Evolutionary conservation across 139 green algal species (phyloP), one percentile per base, ranked within the genome.

Genomic region (Chlamydomonas asymmetrica): DNA sequence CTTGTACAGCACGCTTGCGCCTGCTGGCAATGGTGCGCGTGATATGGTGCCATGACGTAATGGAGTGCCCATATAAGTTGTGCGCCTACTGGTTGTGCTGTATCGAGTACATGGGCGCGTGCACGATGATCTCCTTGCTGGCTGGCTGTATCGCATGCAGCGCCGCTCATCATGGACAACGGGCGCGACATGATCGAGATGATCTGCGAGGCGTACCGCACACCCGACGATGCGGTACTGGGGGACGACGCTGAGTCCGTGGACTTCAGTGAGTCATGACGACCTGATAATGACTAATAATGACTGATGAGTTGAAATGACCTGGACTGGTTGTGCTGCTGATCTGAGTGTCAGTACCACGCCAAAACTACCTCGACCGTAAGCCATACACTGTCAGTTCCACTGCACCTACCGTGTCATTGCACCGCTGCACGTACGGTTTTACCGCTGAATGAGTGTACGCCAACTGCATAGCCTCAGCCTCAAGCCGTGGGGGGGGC

Each of bases 161-260:
- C 78, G 2, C 80, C 78, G 0, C 63, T 91, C 1, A 64, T 88
- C 16, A 90, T 92, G 88, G 76, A 83, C 37, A 90, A 91, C 59
- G 89, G 88, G 0, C 66, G 64, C n/a, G 89, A 94, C 65, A 50
- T 93, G 31, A 57, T 93, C 20, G 80, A 90, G 54, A 88, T 94
- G 85, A 81, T 92, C 10, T 93, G 88, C 78, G 82, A 71, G n/a
- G 66, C 54, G 1, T 89, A 90, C 48, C 84, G 90, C 54, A 76
- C 74, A 0, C 66, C 76, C 10, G 71, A 82, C 22, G 66, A 67
- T 13, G 74, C 65, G 16, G 75, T 61, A n/a, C n/a, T n/a, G n/a
- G n/a, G 45, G 31, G 73, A 78, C 37, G 60, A 60, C n/a, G 59
- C 67, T 45, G 75, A 75, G 57, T 37, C 27, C 22, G 82, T 78